Percentiles rank a stretch among this genome's conserved stretches.
phyloP scores from a whole-genome alignment of 257 asterid species.

The Salvia rosmarinus region DNA sequence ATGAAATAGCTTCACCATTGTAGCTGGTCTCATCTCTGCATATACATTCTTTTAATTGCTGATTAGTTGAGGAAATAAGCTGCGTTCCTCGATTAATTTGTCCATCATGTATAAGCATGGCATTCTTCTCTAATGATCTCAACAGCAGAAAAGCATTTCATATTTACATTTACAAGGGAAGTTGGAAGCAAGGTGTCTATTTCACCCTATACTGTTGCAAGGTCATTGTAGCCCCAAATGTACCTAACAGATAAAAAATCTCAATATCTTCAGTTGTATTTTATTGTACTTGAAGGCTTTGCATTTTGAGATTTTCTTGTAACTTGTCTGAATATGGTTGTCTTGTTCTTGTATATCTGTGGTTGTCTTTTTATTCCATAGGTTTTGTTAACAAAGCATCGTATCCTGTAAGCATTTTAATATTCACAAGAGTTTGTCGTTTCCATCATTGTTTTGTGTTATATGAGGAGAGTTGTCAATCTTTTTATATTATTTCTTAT shows the following conservation, averaged over 20 bases:
- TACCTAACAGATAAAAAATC: conserved; percentile 10
- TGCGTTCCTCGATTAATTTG: too few relatives aligned
- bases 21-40: background rate
- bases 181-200: background rate
- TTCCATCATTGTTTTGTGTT: background rate
- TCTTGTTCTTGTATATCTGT: background rate
- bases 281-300: background rate
- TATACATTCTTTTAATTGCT: too few relatives aligned
- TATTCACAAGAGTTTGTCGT: conserved; percentile 1
- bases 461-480: conserved; percentile 15
- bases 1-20: background rate
- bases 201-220: conserved; percentile 26
- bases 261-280: background rate
- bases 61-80: too few relatives aligned
- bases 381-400: background rate
- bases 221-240: conserved; percentile 25
- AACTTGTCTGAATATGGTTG: background rate
- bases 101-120: background rate
- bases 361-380: background rate
- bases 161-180: background rate
- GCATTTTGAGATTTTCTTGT: background rate
- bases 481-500: conserved; percentile 8
- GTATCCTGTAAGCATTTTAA: background rate
- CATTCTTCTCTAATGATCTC: too few relatives aligned
- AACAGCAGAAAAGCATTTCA: background rate